Evolutionary conservation across 352 stramenopile genomes (phyloP), one percentile per base, ranked within the genome.

Genomic region (Globisporangium viniferum): DNA sequence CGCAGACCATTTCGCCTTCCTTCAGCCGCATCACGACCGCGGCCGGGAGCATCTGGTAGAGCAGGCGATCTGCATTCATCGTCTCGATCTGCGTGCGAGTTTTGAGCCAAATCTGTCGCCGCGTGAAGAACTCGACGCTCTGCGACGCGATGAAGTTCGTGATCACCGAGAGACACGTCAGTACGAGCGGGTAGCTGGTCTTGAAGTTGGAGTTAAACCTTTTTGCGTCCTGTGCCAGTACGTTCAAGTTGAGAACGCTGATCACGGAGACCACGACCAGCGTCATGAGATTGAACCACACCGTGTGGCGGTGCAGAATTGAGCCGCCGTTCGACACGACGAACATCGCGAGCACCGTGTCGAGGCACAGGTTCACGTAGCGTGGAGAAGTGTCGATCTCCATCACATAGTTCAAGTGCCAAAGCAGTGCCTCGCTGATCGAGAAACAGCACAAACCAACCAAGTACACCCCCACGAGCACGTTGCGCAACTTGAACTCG

Each of bases 1-100:
- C 86, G 56, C 85, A 94, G 9, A 96, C 85, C 36, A 79, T 89
- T 64, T 95, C 86, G 10, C 87, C 86, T 64, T 94, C 84, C 68
- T 96, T 96, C 5, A 96, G 75, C 10, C 90, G 75, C 82, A 92
- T 92, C 2, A 95, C 84, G 8, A 96, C 86, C 0, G 89, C 86
- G 0, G 83, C 82, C 0, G 89, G 90, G 0, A 97, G 73, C 88
- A 97, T 95, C 66, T 96, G 90, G 58, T 96, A 94, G 27, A 97
- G 66, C 24, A 96, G 57, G 8, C 82, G 79, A 44, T 97, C 88
- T 0, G 89, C 86, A 56, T 93, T 94, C 76, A 92, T 88, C 0
- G 86, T 95, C 67, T 95, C 87, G 4, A 94, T 65, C 39, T 97
- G 84, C 1, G 88, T 94, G 0, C 88, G 79, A 0, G 82, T 93